These are phyloP conservation scores for Prunus davidiana DNA, from an alignment of 306 rosid genomes.

Conservation along the genomic window DNA sequence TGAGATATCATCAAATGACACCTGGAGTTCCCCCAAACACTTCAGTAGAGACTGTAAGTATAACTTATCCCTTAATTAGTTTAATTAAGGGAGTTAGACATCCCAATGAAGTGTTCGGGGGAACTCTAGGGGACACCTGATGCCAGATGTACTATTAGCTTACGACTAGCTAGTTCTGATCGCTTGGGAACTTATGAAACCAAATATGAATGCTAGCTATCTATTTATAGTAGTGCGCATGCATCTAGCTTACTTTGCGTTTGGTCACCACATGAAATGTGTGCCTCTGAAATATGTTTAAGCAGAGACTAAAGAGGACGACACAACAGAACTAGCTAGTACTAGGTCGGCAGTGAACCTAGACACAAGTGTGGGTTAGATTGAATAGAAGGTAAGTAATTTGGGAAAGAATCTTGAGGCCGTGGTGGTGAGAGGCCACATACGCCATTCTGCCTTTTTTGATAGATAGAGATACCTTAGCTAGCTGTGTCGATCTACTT, in stretches of 20 bases:
- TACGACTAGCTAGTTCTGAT: background rate
- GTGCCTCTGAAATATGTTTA: background rate
- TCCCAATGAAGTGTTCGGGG: constrained; percentile 27
- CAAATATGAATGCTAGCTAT: background rate
- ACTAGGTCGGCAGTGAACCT: constrained; percentile 10
- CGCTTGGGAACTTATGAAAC: background rate
- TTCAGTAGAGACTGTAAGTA: background rate
- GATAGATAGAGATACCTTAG: background rate
- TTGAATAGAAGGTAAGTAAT: background rate
- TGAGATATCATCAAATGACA: constrained; percentile 5
- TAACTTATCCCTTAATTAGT: background rate
- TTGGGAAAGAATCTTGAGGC: background rate
- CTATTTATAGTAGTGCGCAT: background rate
- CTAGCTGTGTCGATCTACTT: background rate
- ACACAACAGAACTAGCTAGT: background rate
- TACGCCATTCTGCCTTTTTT: background rate
- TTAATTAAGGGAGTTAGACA: too few species aligned
- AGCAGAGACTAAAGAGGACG: background rate
- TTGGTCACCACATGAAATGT: background rate
- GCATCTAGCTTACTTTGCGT: background rate
- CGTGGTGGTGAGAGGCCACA: background rate
- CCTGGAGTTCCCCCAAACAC: constrained; percentile 24
- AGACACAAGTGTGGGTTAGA: constrained; percentile 5
- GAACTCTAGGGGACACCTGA: constrained; percentile 34
- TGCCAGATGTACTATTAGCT: background rate